Conservation (phyloP, 1,139 yeast species). For the Blastobotrys capitulatus region DNA sequence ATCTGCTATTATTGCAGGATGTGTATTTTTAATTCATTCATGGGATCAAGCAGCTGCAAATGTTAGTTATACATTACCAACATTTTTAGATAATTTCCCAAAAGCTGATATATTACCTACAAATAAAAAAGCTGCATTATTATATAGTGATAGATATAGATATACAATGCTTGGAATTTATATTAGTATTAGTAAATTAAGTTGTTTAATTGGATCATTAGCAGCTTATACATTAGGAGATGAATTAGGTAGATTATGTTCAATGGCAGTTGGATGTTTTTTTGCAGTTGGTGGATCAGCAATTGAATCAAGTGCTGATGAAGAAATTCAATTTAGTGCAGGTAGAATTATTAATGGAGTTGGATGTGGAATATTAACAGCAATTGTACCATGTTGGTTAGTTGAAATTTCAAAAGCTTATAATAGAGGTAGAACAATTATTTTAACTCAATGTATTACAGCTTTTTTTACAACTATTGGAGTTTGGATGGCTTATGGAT, state of each 20-base stretch:
- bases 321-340: conserved; percentile 12
- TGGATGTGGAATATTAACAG: conserved; percentile 47
- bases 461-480: not conserved
- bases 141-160: not conserved
- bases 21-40: conserved; percentile 25
- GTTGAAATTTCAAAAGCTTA: not conserved
- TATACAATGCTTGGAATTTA: conserved; percentile 20
- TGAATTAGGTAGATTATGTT: not conserved
- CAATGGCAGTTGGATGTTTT: conserved; percentile 1
- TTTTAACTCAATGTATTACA: not conserved
- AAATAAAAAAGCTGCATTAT: not conserved
- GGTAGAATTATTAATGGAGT: conserved; percentile 41
- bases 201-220: not conserved
- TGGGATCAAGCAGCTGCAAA: conserved; percentile 48
- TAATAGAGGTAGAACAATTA: not conserved
- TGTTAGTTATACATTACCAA: conserved; percentile 36
- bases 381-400: not conserved
- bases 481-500: not conserved
- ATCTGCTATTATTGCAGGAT: not conserved
- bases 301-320: not conserved
- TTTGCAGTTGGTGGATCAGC: not conserved
- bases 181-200: conserved; percentile 3
- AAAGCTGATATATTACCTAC: conserved; percentile 30
- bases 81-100: conserved; percentile 38
- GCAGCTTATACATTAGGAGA: not conserved